Base-by-base conservation (phyloP, 1,139 yeast species). In the Suhomyces atakaporum region DNA sequence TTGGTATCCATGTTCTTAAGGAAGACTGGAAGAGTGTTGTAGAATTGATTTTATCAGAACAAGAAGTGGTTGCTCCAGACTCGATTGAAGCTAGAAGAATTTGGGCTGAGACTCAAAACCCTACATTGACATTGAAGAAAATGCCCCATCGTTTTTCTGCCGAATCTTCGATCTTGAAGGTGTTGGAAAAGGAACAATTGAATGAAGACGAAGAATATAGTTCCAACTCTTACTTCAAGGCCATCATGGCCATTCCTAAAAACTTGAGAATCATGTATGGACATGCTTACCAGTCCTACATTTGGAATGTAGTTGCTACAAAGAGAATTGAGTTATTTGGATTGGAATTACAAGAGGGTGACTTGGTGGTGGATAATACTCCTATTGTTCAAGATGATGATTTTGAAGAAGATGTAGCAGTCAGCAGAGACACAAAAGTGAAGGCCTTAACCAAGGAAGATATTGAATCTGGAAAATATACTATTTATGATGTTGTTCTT, bases 281-380 rank as follows among this genome's bases (percentile, higher is more conserved):
- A 2, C 99, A 94, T 63, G 96, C 98, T 2, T 94, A 94, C 58
- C 98, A 94, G 63, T 88, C 97, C 44, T 92, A 83, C 53, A 77
- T 94, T 27, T 94, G 98, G 99, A 94, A 94, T 55, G 58, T 73
- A 40, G 95, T 84, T 15, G 94, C 90, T 0, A 84, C 95, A 38
- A 79, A 77, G 50, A 75, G 98, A 56, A 69, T 89, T 35, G 79
- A 77, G 50, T 58, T 81, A 39, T 83, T 74, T 61, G 97, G 97
- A 1, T 54, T 78, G 44, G 61, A 73, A 21, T 78, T 85, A 18
- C 82, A 84, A 37, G 83, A 69, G 29, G 99, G 98, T 16, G 99
- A 94, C 57, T 70, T 94, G 48, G 88, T 90, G 2, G 56, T 81
- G 15, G 77, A 73, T 21, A 51, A 47, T 14, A 56, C 50, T 2